Percentiles rank a stretch among this genome's conserved stretches.
Evolutionary conservation across 768 basidiomycete species (phyloP).

Genomic region (Tylopilus cervinicoccineus): DNA sequence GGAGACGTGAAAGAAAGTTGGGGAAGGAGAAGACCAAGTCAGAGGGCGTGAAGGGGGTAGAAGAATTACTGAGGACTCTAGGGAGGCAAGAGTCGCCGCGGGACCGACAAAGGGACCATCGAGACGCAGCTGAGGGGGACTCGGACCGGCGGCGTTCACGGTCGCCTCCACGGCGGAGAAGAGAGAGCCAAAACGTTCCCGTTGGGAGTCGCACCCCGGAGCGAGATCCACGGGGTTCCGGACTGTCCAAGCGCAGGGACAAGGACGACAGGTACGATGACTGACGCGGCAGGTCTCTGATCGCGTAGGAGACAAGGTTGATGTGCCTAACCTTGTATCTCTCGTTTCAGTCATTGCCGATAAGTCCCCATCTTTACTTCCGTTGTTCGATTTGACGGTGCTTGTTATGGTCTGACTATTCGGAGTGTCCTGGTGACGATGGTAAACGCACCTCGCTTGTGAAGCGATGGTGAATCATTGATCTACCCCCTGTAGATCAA

Average conservation of each 20-base stretch:
- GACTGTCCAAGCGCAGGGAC: conserved; percentile 1
- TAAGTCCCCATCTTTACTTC: neutral
- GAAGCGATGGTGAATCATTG: neutral
- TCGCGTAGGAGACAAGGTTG: neutral
- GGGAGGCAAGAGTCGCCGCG: conserved; percentile 21
- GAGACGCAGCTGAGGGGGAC: conserved; percentile 11
- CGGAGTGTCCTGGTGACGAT: too few relatives aligned
- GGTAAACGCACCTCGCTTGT: neutral
- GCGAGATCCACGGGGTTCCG: conserved; percentile 5
- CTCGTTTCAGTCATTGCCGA: neutral
- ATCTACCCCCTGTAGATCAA: conserved; percentile 1
- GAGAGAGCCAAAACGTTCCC: conserved; percentile 9
- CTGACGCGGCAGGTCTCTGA: neutral
- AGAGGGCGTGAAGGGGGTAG: conserved; percentile 60
- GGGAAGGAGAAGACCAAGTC: conserved; percentile 52
- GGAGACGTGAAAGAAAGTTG: conserved; percentile 65
- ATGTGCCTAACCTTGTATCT: conserved; percentile 2
- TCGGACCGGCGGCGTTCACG: conserved; percentile 15
- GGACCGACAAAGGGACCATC: conserved; percentile 9
- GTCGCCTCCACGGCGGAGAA: conserved; percentile 9
- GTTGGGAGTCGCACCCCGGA: conserved; percentile 20
- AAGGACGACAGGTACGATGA: conserved; percentile 5
- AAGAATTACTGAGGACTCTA: conserved; percentile 56
- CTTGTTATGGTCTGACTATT: neutral
- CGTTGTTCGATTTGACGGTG: neutral